Evolutionary conservation across 192 early-diverging fungal species (phyloP), one percentile per base, ranked within the genome.

Genomic region (Coemansia sp.): DNA sequence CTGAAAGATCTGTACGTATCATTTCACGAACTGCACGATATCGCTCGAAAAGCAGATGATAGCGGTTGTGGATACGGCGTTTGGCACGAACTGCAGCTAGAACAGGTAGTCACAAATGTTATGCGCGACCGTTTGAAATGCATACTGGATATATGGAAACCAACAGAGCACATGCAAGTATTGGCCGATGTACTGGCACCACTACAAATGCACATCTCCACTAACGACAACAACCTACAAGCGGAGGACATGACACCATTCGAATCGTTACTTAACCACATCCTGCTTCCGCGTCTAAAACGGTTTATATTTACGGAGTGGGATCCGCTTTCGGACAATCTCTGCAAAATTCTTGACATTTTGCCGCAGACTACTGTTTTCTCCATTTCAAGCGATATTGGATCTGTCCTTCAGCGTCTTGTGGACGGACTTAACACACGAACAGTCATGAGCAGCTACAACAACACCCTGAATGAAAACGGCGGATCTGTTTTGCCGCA

Each of bases 61-160:
- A 23, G 26, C 18, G 24, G 14, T 23, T 67, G 68, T 61, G 65
- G 52, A 2, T 83, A 74, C 21, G 66, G 71, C 41, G 72, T 71
- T 9, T 83, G 80, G 80, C 41, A 44, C 26, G 80, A 83, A 53
- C 38, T 83, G 52, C 66, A 57, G 51, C 66, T 83, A 9, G 80
- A 83, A 24, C 58, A 63, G 16, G 71, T 71, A 1, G 63, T 83
- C 6, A 66, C 80, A 10, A 48, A 38, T 16, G 62, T 56, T 5
- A 35, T 71, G 10, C 41, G 61, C 62, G 8, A 23, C 18, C 68
- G 69, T 30, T 62, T 74, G 10, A 12, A 38, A 23, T 61, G 45
- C 24, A n/a, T 68, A 11, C 68, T 83, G 44, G 64, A 62, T 2
- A 18, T 52, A 8, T 83, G 80, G 80, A 56, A 18, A 12, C 71